These are phyloP conservation scores for Fusarium virguliforme DNA, from an alignment of 2,329 filamentous ascomycete species.

Conservation along the genomic window DNA sequence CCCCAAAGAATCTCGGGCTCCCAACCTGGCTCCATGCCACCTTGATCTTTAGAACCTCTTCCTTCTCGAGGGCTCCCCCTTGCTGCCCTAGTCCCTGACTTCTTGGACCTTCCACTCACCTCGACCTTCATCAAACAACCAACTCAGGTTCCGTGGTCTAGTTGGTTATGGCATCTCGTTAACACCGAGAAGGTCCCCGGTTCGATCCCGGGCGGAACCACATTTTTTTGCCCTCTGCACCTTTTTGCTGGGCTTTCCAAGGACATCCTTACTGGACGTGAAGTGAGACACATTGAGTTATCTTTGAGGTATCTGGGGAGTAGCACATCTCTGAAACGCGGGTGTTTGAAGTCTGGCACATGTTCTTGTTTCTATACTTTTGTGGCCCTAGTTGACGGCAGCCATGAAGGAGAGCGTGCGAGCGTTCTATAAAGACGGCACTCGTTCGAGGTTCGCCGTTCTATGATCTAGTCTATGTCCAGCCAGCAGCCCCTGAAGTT, in stretches of 20 bases:
- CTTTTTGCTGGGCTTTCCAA: neutral
- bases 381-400: constrained; percentile 5
- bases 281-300: neutral
- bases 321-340: neutral
- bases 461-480: neutral
- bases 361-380: neutral
- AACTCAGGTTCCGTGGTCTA: constrained; percentile 48
- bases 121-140: neutral
- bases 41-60: neutral
- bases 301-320: neutral
- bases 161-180: constrained; percentile 47
- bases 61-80: neutral
- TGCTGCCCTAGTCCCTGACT: neutral
- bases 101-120: fast-evolving
- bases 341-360: neutral
- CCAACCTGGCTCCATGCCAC: neutral
- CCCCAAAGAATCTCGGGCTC: neutral
- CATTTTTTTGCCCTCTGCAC: constrained; percentile 21
- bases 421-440: neutral
- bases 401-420: neutral
- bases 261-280: neutral
- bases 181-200: constrained; percentile 48
- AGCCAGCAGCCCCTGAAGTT: neutral
- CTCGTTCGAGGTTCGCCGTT: neutral
- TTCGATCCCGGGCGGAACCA: constrained; percentile 47